These are phyloP conservation scores for Chytriomyces sp. DNA, from an alignment of 192 early-diverging fungal species.

Conservation along the genomic window DNA sequence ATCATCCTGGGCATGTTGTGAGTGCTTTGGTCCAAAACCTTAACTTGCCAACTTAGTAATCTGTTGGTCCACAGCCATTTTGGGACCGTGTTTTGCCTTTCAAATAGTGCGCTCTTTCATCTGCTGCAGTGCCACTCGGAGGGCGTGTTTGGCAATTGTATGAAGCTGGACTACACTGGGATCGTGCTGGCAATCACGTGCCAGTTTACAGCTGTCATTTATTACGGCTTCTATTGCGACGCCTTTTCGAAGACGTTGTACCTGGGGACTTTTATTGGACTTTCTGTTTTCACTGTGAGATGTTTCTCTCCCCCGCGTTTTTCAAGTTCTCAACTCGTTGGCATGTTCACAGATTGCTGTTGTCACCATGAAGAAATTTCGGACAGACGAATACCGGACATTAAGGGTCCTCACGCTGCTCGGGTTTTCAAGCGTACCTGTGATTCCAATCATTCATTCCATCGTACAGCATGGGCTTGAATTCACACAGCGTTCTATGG, in stretches of 20 bases:
- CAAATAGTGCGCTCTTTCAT: constrained; percentile 79
- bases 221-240: constrained; percentile 67
- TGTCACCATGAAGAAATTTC: background rate
- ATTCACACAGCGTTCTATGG: background rate
- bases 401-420: background rate
- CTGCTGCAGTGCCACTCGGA: constrained; percentile 80
- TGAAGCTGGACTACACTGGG: constrained; percentile 88
- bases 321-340: too few relatives aligned
- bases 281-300: background rate
- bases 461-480: background rate
- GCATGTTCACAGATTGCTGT: background rate
- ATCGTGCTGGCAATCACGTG: constrained; percentile 80
- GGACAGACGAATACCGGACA: background rate
- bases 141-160: constrained; percentile 69
- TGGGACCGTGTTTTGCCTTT: constrained; percentile 77
- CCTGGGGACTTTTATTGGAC: background rate
- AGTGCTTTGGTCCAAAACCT: constrained; percentile 47
- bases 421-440: background rate
- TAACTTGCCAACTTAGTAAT: constrained; percentile 63
- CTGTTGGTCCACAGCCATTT: constrained; percentile 75
- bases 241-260: constrained; percentile 45
- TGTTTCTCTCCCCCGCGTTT: too few relatives aligned
- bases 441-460: background rate
- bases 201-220: constrained; percentile 43
- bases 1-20: background rate